Evolutionary conservation across 2,329 filamentous ascomycete genomes (phyloP), one percentile per base, ranked within the genome.

Genomic region (Pseudogymnoascus sp.): DNA sequence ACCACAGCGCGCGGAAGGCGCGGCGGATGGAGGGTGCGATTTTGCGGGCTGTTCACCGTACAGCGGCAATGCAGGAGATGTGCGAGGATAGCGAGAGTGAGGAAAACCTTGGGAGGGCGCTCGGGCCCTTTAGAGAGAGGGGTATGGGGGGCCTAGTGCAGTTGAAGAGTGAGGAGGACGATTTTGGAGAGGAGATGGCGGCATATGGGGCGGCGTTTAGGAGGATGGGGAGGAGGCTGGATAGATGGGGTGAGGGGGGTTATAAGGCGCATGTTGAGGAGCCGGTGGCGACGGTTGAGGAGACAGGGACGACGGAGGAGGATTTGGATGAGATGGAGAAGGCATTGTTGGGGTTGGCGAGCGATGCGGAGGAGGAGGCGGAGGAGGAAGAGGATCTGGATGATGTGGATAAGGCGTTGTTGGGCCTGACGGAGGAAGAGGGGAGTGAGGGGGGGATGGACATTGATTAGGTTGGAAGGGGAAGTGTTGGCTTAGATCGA

Each of bases 161-260:
- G 33, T 76, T 89, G 0, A 76, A 76, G 19, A 75, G 77, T 14
- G 89, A 93, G 72, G 75, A 80, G 0, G 87, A 91, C 65, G 90
- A 93, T 74, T 89, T 86, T 68, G 90, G 90, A 47, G 90, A 93
- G 73, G 89, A 93, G 73, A 80, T 85, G 5, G 81, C 82, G 62
- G 80, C 84, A 1, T 87, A 90, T 64, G 82, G 85, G 3, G 84
- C 88, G 10, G 82, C 89, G 6, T 76, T 93, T 16, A 79, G 86
- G 62, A 82, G 88, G 14, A 80, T 82, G 1, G 77, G 80, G 19
- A 81, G 90, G 29, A 81, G 90, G 42, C 77, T 93, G n/a, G 78
- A 82, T 61, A 82, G 90, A 33, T 93, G 90, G 90, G 81, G 85
- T 59, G 77, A 50, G 14, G 61, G 26, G 21, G 42, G 35, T 14